Evolutionary conservation across 2,329 filamentous ascomycete genomes (phyloP), one percentile per base, ranked within the genome.

Genomic region (Ophiocordyceps camponoti-leonardi): DNA sequence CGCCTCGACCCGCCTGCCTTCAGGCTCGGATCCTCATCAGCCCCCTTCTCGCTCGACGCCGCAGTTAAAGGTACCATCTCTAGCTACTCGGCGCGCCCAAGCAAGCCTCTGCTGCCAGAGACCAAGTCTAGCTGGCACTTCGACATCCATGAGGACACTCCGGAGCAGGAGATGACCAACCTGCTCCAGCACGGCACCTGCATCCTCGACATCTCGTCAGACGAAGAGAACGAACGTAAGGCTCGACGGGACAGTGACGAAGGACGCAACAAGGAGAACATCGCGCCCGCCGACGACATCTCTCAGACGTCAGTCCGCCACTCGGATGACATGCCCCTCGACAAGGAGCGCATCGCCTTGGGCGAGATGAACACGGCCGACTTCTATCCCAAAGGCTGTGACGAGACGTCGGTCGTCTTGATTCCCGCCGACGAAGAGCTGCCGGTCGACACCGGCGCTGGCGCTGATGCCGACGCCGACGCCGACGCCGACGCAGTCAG

Each of bases 101-200:
- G 39, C 51, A 58, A 45, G 56, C 55, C 39, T 23, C 50, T 35
- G 14, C 14, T 68, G 48, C 57, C 68, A 20, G 68, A 73, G 45
- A 61, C 72, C 54, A 75, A 82, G 57, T 71, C 77, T 31, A 72
- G 72, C 47, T 95, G 87, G 88, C 83, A 83, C 67, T 96, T 98
- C 58, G 83, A 90, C 48, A 96, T 98, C 56, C 81, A 95, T 59
- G 86, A 94, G 59, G 90, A 98, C 61, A 86, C 85, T 0, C 77
- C 83, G 8, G 85, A 94, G 59, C 84, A 95, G 58, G 82, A 94
- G 58, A 84, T 92, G 63, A 86, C 87, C 54, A 95, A 94, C 56
- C 68, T 94, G 37, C 85, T 96, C 66, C 85, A 95, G 63, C 90
- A 95, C 67, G 83, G 82, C 46, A 90, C 90, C 8, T 81, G 82